Evolutionary conservation across 2,329 filamentous ascomycete species (phyloP), one percentile per base, ranked within the genome.

Genomic region (Zarea fungicola): DNA sequence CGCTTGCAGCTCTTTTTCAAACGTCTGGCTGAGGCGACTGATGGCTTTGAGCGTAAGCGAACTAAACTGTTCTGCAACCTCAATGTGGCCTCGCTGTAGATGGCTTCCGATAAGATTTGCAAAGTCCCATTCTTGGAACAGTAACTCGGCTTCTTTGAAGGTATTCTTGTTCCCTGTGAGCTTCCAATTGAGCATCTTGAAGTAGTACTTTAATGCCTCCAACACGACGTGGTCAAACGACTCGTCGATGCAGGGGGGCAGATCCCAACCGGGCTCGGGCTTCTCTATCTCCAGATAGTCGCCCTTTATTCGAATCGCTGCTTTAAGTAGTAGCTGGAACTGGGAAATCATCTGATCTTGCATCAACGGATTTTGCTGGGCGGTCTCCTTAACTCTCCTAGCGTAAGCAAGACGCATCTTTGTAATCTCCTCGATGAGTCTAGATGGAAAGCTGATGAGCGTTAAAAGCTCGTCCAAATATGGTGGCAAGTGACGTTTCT

Each of bases 121-220:
- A 61, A 97, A 97, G 50, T 90, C 89, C 93, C 93, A 99, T 68
- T 99, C 93, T 60, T 96, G 90, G 63, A 96, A 95, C 41, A 99
- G 72, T 55, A 99, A 86, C 73, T 99, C 93, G 6, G 93, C 93
- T 66, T 99, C 93, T 64, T 97, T 97, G 78, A 99, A 99, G 0
- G 91, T 96, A 69, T 97, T 99, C 66, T 96, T 97, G 73, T 97
- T 97, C 49, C 90, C 89, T 58, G 87, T 91, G 46, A 99, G 74
- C 67, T 97, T 97, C 89, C 91, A 97, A 63, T 97, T 96, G 37
- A 99, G 75, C 80, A 99, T 91, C 65, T 92, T 93, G 77, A 99
- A 99, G 69, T 99, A 99, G 66, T 96, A 97, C 65, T 92, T 95
- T 58, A 99, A 74, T 1, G 92, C 91, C 60, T 96, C 92, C 36